Evolutionary conservation across 1,139 yeast genomes (phyloP).

Genomic region (Trichomonascaceae sp.): DNA sequence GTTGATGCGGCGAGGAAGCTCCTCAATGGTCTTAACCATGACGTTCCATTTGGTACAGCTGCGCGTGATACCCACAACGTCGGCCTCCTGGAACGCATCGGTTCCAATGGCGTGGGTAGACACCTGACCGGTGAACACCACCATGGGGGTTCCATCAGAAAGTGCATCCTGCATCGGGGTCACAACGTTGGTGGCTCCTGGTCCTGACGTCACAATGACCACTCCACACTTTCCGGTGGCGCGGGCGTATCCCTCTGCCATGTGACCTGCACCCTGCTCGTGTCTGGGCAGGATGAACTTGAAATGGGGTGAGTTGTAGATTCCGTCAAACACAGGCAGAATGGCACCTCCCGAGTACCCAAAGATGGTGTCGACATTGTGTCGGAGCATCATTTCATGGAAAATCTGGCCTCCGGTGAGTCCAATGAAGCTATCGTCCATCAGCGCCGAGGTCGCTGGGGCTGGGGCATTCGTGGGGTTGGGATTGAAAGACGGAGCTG

Average conservation of each 20-base stretch:
- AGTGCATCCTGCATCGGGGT: constrained; percentile 97
- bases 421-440: constrained; percentile 80
- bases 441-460: constrained; percentile 4
- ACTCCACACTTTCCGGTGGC: constrained; percentile 98
- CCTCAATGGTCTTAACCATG: constrained; percentile 91
- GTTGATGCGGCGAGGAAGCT: constrained; percentile 86
- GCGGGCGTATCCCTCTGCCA: constrained; percentile 98
- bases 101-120: constrained; percentile 93
- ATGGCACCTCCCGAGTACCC: constrained; percentile 99
- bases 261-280: constrained; percentile 99
- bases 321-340: constrained; percentile 94
- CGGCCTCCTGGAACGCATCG: constrained; percentile 98
- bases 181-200: constrained; percentile 95
- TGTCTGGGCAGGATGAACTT: constrained; percentile 88
- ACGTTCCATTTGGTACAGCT: constrained; percentile 99
- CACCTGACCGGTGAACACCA: constrained; percentile 97
- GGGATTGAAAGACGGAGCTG: constrained; percentile 38
- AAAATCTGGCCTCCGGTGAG: constrained; percentile 95
- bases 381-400: constrained; percentile 97
- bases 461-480: constrained; percentile 7
- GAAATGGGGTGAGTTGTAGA: constrained; percentile 79
- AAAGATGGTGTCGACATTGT: constrained; percentile 85
- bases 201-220: constrained; percentile 94
- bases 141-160: constrained; percentile 94
- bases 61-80: constrained; percentile 90